These are phyloP conservation scores for Heliocybe sulcata DNA, from an alignment of 1,284 basidiomycete species.

Conservation along the genomic window DNA sequence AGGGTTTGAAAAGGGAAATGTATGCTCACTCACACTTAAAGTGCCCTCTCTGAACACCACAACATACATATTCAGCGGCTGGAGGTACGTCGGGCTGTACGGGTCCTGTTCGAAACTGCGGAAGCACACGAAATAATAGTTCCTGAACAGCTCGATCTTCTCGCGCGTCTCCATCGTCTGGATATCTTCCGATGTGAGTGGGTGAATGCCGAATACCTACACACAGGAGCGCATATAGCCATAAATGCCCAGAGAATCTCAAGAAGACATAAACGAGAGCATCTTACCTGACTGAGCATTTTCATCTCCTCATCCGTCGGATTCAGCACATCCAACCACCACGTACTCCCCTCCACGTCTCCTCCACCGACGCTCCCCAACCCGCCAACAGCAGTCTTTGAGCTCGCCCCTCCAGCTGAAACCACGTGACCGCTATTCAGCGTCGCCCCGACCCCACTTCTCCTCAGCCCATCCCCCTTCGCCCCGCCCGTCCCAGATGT, in stretches of 20 bases:
- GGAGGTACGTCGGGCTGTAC: slow-evolving; percentile 95
- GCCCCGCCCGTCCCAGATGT: neutral
- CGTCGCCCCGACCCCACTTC: slow-evolving; percentile 13
- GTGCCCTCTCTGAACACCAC: slow-evolving; percentile 99
- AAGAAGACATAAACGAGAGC: neutral
- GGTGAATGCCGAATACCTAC: slow-evolving; percentile 95
- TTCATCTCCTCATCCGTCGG: slow-evolving; percentile 99
- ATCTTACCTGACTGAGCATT: slow-evolving; percentile 78
- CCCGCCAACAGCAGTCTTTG: slow-evolving; percentile 13
- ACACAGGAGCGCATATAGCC: slow-evolving; percentile 1
- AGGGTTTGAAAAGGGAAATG: neutral
- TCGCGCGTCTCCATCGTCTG: slow-evolving; percentile 99
- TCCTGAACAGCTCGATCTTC: slow-evolving; percentile 98
- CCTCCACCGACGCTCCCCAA: slow-evolving; percentile 11
- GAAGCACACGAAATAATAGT: slow-evolving; percentile 99
- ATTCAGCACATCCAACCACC: slow-evolving; percentile 96
- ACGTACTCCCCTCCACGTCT: slow-evolving; percentile 73
- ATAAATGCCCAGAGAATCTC: neutral
- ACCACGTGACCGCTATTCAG: neutral
- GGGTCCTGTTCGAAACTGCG: slow-evolving; percentile 98
- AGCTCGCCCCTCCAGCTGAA: slow-evolving; percentile 10
- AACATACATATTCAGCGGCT: slow-evolving; percentile 99
- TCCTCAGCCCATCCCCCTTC: neutral
- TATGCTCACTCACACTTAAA: slow-evolving; percentile 58
- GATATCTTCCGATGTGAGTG: slow-evolving; percentile 98